Evolutionary conservation across 176 grass and related monocot genomes (phyloP).

Genomic region (Cenchrus americanus): DNA sequence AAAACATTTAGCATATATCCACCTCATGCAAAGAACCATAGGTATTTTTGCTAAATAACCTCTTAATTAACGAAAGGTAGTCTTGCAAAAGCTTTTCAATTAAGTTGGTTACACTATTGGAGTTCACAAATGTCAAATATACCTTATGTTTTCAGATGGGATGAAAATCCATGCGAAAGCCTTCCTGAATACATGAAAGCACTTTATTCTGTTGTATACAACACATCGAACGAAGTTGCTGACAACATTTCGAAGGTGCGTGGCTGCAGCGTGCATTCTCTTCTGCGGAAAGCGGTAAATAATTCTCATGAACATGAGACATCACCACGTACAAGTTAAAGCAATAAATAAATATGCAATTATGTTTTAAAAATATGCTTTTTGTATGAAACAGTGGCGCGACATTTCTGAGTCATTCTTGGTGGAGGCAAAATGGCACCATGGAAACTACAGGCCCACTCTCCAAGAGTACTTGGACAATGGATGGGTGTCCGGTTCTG

Average conservation of each 20-base stretch:
- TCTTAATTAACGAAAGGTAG: background rate
- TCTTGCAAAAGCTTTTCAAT: background rate
- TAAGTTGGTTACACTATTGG: too few relatives aligned
- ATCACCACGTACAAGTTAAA: background rate
- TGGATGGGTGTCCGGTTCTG: slow-evolving; percentile 40
- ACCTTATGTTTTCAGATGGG: slow-evolving; percentile 53
- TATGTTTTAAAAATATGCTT: background rate
- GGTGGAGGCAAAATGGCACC: slow-evolving; percentile 61
- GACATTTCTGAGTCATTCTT: slow-evolving; percentile 37
- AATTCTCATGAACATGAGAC: background rate
- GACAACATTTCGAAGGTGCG: slow-evolving; percentile 13
- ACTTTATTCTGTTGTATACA: slow-evolving; percentile 38
- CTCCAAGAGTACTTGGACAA: slow-evolving; percentile 48
- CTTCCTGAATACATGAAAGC: slow-evolving; percentile 57
- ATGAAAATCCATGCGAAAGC: slow-evolving; percentile 1
- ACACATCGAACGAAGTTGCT: slow-evolving; percentile 45
- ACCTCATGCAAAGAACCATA: background rate
- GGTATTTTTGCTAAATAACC: too few relatives aligned
- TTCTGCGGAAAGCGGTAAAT: slow-evolving; percentile 41
- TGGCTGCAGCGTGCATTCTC: slow-evolving; percentile 26
- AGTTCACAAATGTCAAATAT: too few relatives aligned
- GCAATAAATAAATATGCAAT: background rate
- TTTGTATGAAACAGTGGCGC: slow-evolving; percentile 41
- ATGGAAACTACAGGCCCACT: slow-evolving; percentile 27
- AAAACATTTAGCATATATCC: too few relatives aligned